phyloP scores from a whole-genome alignment of 2,329 filamentous ascomycete species.

The Daldinia sp. region DNA sequence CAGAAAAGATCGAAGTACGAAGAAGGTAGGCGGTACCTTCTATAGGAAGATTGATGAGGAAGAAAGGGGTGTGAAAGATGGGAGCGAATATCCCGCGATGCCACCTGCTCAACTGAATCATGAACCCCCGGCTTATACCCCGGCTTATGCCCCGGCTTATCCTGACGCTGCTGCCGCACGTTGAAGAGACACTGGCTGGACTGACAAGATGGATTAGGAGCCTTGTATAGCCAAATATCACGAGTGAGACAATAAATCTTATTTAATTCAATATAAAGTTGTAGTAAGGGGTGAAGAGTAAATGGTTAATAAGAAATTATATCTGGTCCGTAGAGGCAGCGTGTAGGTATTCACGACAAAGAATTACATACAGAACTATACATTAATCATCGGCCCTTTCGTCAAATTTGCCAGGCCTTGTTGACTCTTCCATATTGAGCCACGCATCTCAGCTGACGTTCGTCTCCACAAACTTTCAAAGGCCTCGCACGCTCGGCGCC shows the following conservation, averaged over 20 bases:
- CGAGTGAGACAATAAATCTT: neutral
- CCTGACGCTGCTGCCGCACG: neutral
- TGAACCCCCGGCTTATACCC: neutral
- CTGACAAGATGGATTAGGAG: neutral
- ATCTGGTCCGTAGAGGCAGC: constrained; percentile 3
- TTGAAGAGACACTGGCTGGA: neutral
- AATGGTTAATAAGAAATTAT: neutral
- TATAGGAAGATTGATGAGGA: constrained; percentile 20
- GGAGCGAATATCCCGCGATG: neutral
- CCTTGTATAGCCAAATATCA: neutral
- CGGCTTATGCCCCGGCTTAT: neutral
- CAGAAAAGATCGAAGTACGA: neutral
- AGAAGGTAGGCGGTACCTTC: constrained; percentile 21
- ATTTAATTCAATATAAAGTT: neutral
- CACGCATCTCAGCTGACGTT: constrained; percentile 13
- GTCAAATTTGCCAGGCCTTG: constrained; percentile 23
- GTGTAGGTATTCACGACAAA: constrained; percentile 32
- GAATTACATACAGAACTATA: constrained; percentile 40
- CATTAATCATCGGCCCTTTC: constrained; percentile 36
- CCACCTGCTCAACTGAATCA: neutral
- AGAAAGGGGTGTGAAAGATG: neutral
- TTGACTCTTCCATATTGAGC: constrained; percentile 9
- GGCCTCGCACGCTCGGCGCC: constrained; percentile 24
- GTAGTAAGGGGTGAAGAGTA: neutral
- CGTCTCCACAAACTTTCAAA: constrained; percentile 32